phyloP scores from a whole-genome alignment of 1,284 basidiomycete species.

The Tremellales sp. region DNA sequence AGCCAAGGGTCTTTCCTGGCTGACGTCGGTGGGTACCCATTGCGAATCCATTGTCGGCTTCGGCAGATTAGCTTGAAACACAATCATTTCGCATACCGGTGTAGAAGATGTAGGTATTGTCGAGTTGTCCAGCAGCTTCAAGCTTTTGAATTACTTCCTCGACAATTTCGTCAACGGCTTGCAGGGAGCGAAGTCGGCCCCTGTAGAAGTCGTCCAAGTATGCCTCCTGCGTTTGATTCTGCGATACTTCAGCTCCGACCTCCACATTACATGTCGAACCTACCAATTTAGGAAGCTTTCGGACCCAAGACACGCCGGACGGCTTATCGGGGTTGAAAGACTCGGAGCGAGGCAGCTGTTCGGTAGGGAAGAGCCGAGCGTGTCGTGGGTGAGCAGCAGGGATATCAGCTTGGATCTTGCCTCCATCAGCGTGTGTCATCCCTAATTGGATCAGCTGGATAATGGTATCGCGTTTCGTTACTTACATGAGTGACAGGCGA shows the following conservation, averaged over 20 bases:
- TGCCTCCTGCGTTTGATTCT: slow-evolving; percentile 29
- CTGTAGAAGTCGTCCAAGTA: slow-evolving; percentile 45
- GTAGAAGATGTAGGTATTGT: slow-evolving; percentile 42
- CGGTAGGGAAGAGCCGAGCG: slow-evolving; percentile 23
- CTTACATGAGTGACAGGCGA: slow-evolving; percentile 11
- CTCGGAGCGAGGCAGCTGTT: slow-evolving; percentile 14
- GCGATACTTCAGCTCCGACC: not conserved
- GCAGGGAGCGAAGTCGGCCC: slow-evolving; percentile 27
- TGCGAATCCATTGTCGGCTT: slow-evolving; percentile 39
- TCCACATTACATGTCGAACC: not conserved
- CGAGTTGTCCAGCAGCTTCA: slow-evolving; percentile 26
- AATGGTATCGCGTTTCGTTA: not conserved
- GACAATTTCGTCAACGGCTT: slow-evolving; percentile 40
- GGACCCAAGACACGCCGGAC: slow-evolving; percentile 36
- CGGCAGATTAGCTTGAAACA: slow-evolving; percentile 4
- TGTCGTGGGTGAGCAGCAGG: slow-evolving; percentile 26
- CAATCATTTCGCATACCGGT: slow-evolving; percentile 13
- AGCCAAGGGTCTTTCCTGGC: slow-evolving; percentile 40
- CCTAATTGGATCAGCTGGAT: not conserved
- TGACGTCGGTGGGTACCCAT: slow-evolving; percentile 37
- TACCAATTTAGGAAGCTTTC: slow-evolving; percentile 24
- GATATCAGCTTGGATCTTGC: slow-evolving; percentile 4
- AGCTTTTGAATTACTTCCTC: slow-evolving; percentile 32
- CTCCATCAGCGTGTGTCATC: not conserved
- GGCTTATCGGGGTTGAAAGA: slow-evolving; percentile 31